Percentiles rank a stretch among this genome's conserved stretches.
Evolutionary conservation across 106 monocot species (phyloP).

Genomic region (Triglochin maritima): DNA sequence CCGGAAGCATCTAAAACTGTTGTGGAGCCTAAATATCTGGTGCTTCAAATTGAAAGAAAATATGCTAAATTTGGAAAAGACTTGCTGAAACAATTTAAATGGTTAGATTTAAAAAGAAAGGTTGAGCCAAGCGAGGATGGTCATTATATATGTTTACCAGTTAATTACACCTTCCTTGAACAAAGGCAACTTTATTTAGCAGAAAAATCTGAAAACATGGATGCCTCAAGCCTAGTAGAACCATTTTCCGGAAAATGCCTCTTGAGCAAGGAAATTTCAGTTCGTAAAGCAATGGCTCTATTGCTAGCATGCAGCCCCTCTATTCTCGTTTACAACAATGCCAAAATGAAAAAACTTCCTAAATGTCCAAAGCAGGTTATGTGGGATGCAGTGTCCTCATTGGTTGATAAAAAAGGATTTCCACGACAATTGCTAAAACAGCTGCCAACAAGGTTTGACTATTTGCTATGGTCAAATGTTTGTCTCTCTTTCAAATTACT

Average conservation of each 20-base stretch:
- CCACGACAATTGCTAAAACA: slow-evolving; percentile 35
- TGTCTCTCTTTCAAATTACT: no score
- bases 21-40: slow-evolving; percentile 12
- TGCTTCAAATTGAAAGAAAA: slow-evolving; percentile 57
- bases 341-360: slow-evolving; percentile 22
- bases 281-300: slow-evolving; percentile 23
- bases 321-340: slow-evolving; percentile 27
- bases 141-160: slow-evolving; percentile 43
- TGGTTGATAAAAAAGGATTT: slow-evolving; percentile 46
- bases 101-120: slow-evolving; percentile 71
- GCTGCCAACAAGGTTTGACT: slow-evolving; percentile 59
- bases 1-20: no score
- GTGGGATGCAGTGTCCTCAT: slow-evolving; percentile 50
- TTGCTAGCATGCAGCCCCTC: slow-evolving; percentile 36
- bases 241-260: slow-evolving; percentile 9
- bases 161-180: slow-evolving; percentile 27
- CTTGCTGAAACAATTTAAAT: slow-evolving; percentile 65
- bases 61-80: slow-evolving; percentile 81
- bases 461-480: neutral
- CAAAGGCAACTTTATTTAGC: slow-evolving; percentile 10
- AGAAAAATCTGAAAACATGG: slow-evolving; percentile 7
- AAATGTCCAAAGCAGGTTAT: slow-evolving; percentile 52
- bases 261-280: slow-evolving; percentile 27
- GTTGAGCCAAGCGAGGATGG: slow-evolving; percentile 48
- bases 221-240: slow-evolving; percentile 6